Evolutionary conservation across 1,284 basidiomycete species (phyloP).

Genomic region (Ceratobasidium sp.): DNA sequence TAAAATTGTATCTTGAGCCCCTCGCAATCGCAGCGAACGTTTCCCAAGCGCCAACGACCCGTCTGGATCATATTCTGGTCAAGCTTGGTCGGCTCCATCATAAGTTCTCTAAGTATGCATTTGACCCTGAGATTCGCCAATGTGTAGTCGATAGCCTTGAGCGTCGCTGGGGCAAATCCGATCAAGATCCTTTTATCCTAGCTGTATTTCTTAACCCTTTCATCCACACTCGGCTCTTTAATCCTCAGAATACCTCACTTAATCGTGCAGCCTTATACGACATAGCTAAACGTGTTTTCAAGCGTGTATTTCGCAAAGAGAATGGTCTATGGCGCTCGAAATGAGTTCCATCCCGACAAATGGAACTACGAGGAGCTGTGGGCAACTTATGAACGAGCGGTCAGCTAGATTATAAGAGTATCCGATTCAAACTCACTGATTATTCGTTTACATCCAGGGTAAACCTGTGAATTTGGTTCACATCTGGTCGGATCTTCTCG

Average conservation of each 20-base stretch:
- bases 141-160: conserved; percentile 59
- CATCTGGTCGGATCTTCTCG: conserved; percentile 16
- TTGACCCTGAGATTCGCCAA: conserved; percentile 35
- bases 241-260: neutral
- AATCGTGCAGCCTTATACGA: neutral
- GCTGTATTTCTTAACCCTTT: conserved; percentile 60
- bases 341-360: conserved; percentile 26
- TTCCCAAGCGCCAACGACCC: conserved; percentile 57
- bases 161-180: conserved; percentile 59
- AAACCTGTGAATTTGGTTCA: conserved; percentile 1
- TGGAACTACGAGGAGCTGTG: conserved; percentile 25
- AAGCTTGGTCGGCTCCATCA: conserved; percentile 57
- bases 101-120: neutral
- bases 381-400: neutral
- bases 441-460: neutral
- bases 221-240: conserved; percentile 39
- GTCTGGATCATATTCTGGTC: conserved; percentile 59
- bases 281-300: conserved; percentile 14
- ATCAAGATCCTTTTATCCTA: conserved; percentile 62
- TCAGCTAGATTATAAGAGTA: neutral
- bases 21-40: conserved; percentile 61
- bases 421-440: neutral
- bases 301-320: conserved; percentile 4
- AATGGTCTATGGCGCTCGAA: neutral
- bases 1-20: conserved; percentile 58